Conservation (phyloP, 2,329 filamentous ascomycete species). For the Scedosporium dehoogii region DNA sequence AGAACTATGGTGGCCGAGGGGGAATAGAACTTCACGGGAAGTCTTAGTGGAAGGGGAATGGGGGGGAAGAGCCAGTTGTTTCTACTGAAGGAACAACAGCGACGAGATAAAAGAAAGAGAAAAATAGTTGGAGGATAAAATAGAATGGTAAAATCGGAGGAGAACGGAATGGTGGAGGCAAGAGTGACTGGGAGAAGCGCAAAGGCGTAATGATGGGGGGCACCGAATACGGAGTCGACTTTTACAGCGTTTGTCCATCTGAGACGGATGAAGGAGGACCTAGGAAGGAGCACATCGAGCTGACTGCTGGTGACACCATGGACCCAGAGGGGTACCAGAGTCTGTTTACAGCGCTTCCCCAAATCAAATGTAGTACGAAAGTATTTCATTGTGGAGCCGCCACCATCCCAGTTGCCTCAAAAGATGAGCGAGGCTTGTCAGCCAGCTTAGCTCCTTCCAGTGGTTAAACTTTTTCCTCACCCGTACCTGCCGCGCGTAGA, state of each 20-base stretch:
- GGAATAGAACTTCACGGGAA: background rate
- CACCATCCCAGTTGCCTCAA: background rate
- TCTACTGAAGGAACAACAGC: background rate
- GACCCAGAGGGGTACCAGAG: too few relatives aligned
- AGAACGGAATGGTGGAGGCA: constrained; percentile 4
- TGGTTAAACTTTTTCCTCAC: background rate
- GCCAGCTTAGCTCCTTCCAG: too few relatives aligned
- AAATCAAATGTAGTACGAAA: constrained; percentile 31
- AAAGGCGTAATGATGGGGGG: constrained; percentile 27
- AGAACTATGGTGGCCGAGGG: background rate
- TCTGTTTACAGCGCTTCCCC: too few relatives aligned
- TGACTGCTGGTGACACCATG: too few relatives aligned
- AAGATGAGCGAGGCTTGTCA: background rate
- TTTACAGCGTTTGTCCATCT: too few relatives aligned
- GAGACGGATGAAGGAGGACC: too few relatives aligned
- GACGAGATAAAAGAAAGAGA: background rate
- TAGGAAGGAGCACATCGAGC: too few relatives aligned
- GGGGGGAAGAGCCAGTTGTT: background rate
- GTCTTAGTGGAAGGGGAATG: background rate
- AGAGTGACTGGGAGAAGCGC: constrained; percentile 37
- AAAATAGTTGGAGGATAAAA: background rate
- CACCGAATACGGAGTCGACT: too few relatives aligned
- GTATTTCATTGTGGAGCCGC: constrained; percentile 21
- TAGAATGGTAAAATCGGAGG: constrained; percentile 2
- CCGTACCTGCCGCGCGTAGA: background rate